Evolutionary conservation across 2,329 filamentous ascomycete species (phyloP).

Genomic region (Verticillium tricorpus): DNA sequence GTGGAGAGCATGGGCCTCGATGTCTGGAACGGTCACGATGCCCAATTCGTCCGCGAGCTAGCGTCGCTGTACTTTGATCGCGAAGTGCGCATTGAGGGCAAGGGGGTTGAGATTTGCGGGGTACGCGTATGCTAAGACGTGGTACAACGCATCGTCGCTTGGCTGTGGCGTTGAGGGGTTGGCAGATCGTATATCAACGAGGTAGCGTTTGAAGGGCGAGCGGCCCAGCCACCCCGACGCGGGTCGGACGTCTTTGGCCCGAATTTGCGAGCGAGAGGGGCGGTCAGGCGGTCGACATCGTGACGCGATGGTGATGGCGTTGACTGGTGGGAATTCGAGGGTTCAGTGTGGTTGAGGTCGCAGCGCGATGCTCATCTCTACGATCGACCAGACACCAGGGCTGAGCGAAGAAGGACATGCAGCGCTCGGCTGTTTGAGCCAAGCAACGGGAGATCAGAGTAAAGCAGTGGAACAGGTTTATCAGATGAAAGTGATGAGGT

Average conservation of each 20-base stretch:
- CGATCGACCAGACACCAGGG: background rate
- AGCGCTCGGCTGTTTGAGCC: background rate
- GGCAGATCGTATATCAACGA: background rate
- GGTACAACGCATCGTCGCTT: background rate
- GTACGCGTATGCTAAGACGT: conserved; percentile 56
- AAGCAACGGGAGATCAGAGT: background rate
- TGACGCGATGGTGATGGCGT: background rate
- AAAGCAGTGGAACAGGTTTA: background rate
- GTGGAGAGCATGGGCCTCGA: conserved; percentile 72
- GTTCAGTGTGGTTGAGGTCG: background rate
- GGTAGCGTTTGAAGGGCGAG: background rate
- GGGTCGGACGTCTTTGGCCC: background rate
- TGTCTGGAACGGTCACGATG: conserved; percentile 68
- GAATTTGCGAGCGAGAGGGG: background rate
- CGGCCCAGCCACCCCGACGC: background rate
- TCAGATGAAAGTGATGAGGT: background rate
- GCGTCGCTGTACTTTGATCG: conserved; percentile 62
- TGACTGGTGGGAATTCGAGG: background rate
- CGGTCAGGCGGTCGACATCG: background rate
- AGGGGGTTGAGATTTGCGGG: conserved; percentile 71
- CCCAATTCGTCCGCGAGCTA: conserved; percentile 62
- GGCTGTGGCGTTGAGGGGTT: background rate
- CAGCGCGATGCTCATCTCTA: background rate
- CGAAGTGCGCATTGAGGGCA: conserved; percentile 58
- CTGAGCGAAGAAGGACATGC: background rate